Base-by-base conservation (phyloP, 805 yeast species). In the Metschnikowia koreensis region DNA sequence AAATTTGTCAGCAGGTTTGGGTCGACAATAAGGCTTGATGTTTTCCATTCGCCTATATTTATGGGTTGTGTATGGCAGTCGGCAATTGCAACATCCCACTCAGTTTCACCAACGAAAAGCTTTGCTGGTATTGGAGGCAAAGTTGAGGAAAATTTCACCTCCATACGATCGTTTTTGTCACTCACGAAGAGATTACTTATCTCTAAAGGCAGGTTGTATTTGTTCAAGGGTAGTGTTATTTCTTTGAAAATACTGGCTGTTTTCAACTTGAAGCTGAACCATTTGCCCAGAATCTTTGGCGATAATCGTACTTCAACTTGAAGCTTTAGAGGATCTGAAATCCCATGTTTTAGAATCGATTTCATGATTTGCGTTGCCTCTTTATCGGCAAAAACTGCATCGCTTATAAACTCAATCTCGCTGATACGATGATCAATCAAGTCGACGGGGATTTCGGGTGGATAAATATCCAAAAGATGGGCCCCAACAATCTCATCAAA, bases 71-170 rank as follows among this genome's bases (percentile, higher is more conserved):
- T 44, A 7, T 60, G 40, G 56, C 75, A 71, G 48, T 66, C 68
- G 27, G 60, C 52, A 2, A 72, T 42, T 9, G 61, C 56, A 1
- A 71, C 37, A 39, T 65, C 62, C 73, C 72, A 68, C 42, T 63
- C 59, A 12, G 68, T 59, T 7, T 59, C 33, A 7, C 52, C 61
- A 8, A 70, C 41, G 4, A 52, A 41, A 11, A 62, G 54, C 7
- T 39, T 40, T n/a, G 40, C 28, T 16, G 52, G 52, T 12, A 49
- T 26, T 8, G 45, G 38, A 2, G 41, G 26, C 8, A 44, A 11
- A 6, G 22, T 8, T 7, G 33, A 38, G 1, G 40, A 33, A 15
- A 44, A 39, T 12, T 12, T 9, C 27, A 49, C 41, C 29, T 34
- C 33, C 6, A 47, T 36, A 13, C 9, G 41, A 16, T 44, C 33